Evolutionary conservation across 2,329 filamentous ascomycete species (phyloP).

Genomic region (Alternaria arborescens): DNA sequence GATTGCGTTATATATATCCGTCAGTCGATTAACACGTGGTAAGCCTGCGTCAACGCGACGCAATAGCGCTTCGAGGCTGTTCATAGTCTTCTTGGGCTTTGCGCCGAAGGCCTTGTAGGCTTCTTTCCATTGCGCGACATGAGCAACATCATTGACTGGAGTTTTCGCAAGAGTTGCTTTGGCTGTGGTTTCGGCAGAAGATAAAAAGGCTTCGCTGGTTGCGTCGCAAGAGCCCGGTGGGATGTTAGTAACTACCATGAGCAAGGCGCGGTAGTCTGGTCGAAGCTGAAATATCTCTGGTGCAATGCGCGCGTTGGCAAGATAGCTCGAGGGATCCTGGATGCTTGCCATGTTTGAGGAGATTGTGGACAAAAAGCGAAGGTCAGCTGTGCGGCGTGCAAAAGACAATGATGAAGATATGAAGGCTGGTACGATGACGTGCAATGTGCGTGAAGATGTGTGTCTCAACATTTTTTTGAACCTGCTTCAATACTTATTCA

Average conservation of each 20-base stretch:
- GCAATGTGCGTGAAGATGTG: not conserved
- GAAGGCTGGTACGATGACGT: not conserved
- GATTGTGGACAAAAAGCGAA: not conserved
- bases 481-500: not conserved
- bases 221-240: conserved; percentile 44
- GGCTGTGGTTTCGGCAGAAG: conserved; percentile 37
- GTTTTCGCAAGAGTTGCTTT: conserved; percentile 19
- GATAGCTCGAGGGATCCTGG: conserved; percentile 1
- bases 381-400: not conserved
- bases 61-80: conserved; percentile 51
- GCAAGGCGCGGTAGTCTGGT: conserved; percentile 51
- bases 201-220: conserved; percentile 40
- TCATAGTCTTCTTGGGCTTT: conserved; percentile 50
- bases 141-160: conserved; percentile 43
- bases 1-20: conserved; percentile 54
- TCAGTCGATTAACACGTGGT: conserved; percentile 51
- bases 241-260: conserved; percentile 47
- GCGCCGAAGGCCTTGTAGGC: conserved; percentile 53
- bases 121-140: conserved; percentile 51
- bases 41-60: conserved; percentile 46
- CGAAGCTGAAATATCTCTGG: conserved; percentile 46
- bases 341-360: not conserved
- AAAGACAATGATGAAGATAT: not conserved
- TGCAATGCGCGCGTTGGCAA: conserved; percentile 16
- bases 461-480: not conserved